Conservation (phyloP, 306 rosid species). For the Morella rubra region DNA sequence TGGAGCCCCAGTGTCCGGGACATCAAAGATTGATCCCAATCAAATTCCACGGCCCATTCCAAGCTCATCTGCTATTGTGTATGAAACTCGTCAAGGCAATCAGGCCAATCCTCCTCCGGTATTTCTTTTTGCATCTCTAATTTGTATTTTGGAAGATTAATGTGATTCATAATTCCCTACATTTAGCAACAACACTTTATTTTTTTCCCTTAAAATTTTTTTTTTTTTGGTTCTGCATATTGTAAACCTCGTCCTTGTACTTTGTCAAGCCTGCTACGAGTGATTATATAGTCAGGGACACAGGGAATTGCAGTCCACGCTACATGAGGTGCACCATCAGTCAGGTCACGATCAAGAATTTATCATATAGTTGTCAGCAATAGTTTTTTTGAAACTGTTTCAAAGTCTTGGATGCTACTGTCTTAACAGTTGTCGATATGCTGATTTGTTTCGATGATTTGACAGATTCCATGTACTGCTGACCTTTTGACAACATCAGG, state of each 20-base stretch:
- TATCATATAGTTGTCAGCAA: constrained; percentile 21
- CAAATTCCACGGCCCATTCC: constrained; percentile 96
- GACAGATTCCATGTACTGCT: constrained; percentile 84
- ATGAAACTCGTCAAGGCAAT: constrained; percentile 88
- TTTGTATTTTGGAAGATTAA: neutral
- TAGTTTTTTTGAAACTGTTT: constrained; percentile 17
- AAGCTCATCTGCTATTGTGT: constrained; percentile 68
- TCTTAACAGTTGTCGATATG: constrained; percentile 18
- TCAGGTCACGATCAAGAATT: constrained; percentile 60
- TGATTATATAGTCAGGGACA: constrained; percentile 82
- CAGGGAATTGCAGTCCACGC: constrained; percentile 98
- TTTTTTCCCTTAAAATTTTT: constrained; percentile 13
- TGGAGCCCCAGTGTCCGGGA: constrained; percentile 82
- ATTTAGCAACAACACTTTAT: constrained; percentile 7
- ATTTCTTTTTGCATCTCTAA: constrained; percentile 23
- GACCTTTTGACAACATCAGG: constrained; percentile 94
- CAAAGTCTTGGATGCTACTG: constrained; percentile 26
- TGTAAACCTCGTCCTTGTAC: constrained; percentile 13
- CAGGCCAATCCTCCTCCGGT: constrained; percentile 98
- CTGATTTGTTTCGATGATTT: constrained; percentile 29
- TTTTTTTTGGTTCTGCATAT: constrained; percentile 9
- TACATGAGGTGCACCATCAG: constrained; percentile 96
- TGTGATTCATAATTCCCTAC: constrained; percentile 2
- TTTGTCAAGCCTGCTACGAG: constrained; percentile 88
- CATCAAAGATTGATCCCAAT: constrained; percentile 93